Evolutionary conservation across 805 yeast genomes (phyloP).

Genomic region (Candida endomychidarum): DNA sequence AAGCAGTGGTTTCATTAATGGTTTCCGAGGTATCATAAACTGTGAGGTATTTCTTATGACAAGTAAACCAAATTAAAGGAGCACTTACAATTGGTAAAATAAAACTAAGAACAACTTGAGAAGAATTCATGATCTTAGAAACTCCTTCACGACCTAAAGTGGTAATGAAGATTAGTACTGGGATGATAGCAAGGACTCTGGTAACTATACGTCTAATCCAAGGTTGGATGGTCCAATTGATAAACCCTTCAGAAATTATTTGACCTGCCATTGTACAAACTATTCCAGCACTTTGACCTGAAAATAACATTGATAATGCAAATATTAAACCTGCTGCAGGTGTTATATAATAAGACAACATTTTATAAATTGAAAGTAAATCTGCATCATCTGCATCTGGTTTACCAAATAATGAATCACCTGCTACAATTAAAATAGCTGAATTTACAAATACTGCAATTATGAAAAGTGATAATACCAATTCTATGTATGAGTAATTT

Average conservation of each 20-base stretch:
- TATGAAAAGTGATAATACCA: constrained; percentile 75
- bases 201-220: constrained; percentile 45
- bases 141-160: constrained; percentile 45
- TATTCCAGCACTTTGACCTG: constrained; percentile 49
- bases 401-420: constrained; percentile 39
- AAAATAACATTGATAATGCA: constrained; percentile 46
- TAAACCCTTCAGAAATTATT: constrained; percentile 46
- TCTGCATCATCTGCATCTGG: constrained; percentile 49
- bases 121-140: constrained; percentile 43
- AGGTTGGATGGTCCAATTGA: constrained; percentile 44
- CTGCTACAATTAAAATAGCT: constrained; percentile 58
- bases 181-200: constrained; percentile 41
- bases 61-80: constrained; percentile 46
- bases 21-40: constrained; percentile 24
- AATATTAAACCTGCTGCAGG: constrained; percentile 47
- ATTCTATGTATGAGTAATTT: constrained; percentile 78
- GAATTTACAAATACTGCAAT: constrained; percentile 93
- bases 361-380: constrained; percentile 43
- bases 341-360: constrained; percentile 43
- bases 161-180: constrained; percentile 38
- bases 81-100: constrained; percentile 46
- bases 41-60: constrained; percentile 39
- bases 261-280: constrained; percentile 52
- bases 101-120: constrained; percentile 45
- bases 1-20: constrained; percentile 16